Conservation (phyloP, 192 early-diverging fungal species). For the Spinellus fusiger region DNA sequence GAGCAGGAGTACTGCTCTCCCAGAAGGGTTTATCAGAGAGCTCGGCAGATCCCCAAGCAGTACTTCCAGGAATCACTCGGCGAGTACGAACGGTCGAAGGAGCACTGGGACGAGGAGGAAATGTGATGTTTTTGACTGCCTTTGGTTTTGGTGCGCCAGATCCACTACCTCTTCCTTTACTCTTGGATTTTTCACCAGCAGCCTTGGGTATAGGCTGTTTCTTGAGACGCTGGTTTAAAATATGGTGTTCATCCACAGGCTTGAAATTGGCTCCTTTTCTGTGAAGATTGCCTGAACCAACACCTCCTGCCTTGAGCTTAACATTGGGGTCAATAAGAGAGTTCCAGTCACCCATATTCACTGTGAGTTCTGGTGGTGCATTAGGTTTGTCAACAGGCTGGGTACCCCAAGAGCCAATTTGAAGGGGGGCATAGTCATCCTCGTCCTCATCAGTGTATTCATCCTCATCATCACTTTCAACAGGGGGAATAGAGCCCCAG, state of each 20-base stretch:
- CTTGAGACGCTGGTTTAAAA: slow-evolving; percentile 28
- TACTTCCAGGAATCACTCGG: neutral
- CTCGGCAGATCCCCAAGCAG: slow-evolving; percentile 12
- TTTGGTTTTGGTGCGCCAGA: neutral
- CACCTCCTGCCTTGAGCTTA: slow-evolving; percentile 13
- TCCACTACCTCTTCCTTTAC: neutral
- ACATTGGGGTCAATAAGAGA: slow-evolving; percentile 27
- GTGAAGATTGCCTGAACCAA: slow-evolving; percentile 28
- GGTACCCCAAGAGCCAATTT: slow-evolving; percentile 3
- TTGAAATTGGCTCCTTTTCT: slow-evolving; percentile 29
- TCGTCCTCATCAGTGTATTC: slow-evolving; percentile 1
- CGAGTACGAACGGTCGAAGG: too few relatives aligned
- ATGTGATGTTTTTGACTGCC: neutral
- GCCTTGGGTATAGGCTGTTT: neutral
- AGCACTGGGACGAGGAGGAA: neutral
- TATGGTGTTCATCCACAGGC: slow-evolving; percentile 29
- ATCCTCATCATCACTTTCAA: neutral
- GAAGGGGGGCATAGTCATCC: neutral
- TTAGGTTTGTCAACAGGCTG: neutral
- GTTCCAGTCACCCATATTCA: slow-evolving; percentile 13
- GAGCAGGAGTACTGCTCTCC: slow-evolving; percentile 1
- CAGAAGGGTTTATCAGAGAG: slow-evolving; percentile 26
- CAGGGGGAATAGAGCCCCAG: neutral
- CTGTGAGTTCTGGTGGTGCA: neutral
- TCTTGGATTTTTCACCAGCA: neutral